Base-by-base conservation (phyloP, 805 yeast species). In the Dipodascus albidus region DNA sequence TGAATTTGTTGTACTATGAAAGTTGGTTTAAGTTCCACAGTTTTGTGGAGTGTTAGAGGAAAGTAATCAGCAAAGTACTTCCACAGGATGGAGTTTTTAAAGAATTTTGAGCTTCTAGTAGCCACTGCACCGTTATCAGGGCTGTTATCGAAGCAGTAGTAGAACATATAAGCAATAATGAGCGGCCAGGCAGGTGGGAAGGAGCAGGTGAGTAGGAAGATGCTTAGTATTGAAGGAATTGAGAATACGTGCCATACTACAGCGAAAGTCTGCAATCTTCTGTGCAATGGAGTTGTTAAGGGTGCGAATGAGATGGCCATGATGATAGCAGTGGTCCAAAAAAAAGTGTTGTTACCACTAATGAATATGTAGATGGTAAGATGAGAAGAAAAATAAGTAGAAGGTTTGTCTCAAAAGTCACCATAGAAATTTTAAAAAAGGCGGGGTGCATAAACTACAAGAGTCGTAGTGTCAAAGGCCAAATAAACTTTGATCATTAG, bases 221-320 rank as follows among this genome's bases (percentile, higher is more conserved):
- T 49, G 14, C 64, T 54, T 11, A 63, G 53, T 20, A 78, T 69
- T 14, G 74, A 23, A 0, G 95, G 84, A 27, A 87, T 81, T 3
- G 86, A 76, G 17, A 87, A 73, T 1, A 84, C 77, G 67, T 88
- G 96, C 79, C 87, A 77, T 2, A 86, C 74, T 14, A 87, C 78
- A 0, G 81, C 80, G 2, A 83, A 61, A 0, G 91, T 87, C 59
- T 88, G 83, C 17, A 81, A 61, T 50, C 95, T 69, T 56, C 83
- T 72, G 23, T 67, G 52, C 8, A 53, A 35, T n/a, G 56, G 50
- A 33, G 49, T 52, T 17, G 60, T 52, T 19, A 21, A 22, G 17
- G 49, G 49, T 3, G 49, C 49, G 27, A 47, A 8, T 47, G 24
- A 23, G 4, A 47, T 47, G 44, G 44, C 44, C 4, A 38, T 27